phyloP scores from a whole-genome alignment of 352 stramenopile genomes.

The Pythium biforme region DNA sequence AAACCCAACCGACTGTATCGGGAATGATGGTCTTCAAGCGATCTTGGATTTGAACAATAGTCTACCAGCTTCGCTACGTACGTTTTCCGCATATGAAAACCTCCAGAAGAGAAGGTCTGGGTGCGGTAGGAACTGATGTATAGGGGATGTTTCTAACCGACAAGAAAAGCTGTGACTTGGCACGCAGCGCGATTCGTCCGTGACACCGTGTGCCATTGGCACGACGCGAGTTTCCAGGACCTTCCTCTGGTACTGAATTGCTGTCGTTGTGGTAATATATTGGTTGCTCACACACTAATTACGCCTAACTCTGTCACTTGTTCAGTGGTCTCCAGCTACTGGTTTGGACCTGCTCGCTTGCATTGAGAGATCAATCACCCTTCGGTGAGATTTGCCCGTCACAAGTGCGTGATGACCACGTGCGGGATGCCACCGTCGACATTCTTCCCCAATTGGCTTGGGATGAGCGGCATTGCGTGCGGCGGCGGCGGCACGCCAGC shows the following conservation, averaged over 20 bases:
- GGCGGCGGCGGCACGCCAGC: slow-evolving; percentile 8
- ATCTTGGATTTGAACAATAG: slow-evolving; percentile 3
- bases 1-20: slow-evolving; percentile 4
- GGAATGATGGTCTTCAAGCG: slow-evolving; percentile 26
- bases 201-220: no score
- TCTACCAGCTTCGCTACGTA: slow-evolving; percentile 2
- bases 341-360: no score
- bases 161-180: slow-evolving; percentile 6
- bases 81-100: slow-evolving; percentile 14
- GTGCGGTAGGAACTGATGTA: slow-evolving; percentile 2
- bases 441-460: background rate
- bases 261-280: no score
- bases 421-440: slow-evolving; percentile 10
- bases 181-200: background rate
- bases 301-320: no score
- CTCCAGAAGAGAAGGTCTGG: background rate
- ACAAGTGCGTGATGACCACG: slow-evolving; percentile 21
- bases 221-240: no score
- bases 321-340: no score
- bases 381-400: background rate
- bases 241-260: no score
- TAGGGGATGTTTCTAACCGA: slow-evolving; percentile 7
- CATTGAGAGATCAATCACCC: no score
- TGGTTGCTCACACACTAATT: no score
- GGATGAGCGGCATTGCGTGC: background rate